Base-by-base conservation (phyloP, 106 monocot genomes). In the Vanilla planifolia region DNA sequence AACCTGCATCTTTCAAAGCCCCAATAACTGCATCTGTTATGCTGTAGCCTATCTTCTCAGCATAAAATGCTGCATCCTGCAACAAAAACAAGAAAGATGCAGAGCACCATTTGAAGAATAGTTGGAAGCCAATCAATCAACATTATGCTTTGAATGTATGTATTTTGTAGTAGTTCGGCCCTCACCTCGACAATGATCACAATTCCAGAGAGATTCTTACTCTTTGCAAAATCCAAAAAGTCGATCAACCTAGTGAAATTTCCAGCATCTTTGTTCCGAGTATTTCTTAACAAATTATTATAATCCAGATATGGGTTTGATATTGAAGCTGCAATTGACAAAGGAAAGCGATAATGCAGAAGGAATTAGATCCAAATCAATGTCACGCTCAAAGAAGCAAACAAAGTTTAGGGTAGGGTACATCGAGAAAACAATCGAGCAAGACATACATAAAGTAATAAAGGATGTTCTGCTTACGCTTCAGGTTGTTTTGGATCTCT, bases 161-260 rank as follows among this genome's bases (percentile, higher is more conserved):
- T n/a, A n/a, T n/a, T n/a, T n/a, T n/a, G n/a, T n/a, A n/a, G n/a
- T 22, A 26, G 50, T 24, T 30, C 3, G 32, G 13, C 47, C 50
- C 73, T 73, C 3, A 86, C 91, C 77, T 91, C 82, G 33, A 86
- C 66, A 10, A 34, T 71, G 59, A 91, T 85, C 67, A 86, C 23
- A 29, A 82, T 71, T 66, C 91, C 91, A 30, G 66, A 64, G 9
- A 92, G 56, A 66, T 55, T 41, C 47, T 72, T 77, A 48, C 59
- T 75, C 50, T 80, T 92, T 48, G 80, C 82, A 59, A 77, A 83
- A 14, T 60, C 48, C 74, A 92, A 72, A 67, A 92, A 92, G n/a
- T 86, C 86, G 2, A 70, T 52, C 61, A 92, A 64, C 40, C 47
- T 86, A 70, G 73, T 77, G 77, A 77, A 86, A 6, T 60, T 86